Base-by-base conservation (phyloP, 2,329 filamentous ascomycete species). In the Fusarium sp. region DNA sequence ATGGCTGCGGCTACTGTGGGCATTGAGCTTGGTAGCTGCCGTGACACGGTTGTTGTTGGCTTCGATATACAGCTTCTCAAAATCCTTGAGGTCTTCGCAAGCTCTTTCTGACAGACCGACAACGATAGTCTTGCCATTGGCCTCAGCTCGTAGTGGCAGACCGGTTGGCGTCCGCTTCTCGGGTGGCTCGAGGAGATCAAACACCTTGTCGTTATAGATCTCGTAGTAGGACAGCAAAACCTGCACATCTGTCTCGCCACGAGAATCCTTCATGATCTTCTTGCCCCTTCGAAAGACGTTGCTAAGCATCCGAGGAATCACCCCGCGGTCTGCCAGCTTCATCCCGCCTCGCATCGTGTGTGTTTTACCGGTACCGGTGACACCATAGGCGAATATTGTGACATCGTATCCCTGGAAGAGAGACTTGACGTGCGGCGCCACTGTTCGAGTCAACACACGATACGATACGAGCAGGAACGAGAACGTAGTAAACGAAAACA, bases 131-230 rank as follows among this genome's bases (percentile, higher is more conserved):
- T 93, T 96, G 73, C 94, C 94, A 76, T 93, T 92, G 79, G 95
- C 95, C 79, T 98, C 95, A 69, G 94, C 93, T 33, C 95, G 90
- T 31, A 98, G 89, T 5, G 94, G 94, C 33, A 98, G 85, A 1
- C 95, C 95, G 1, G 93, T 89, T 4, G 93, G 86, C 0, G 93
- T 95, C 57, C 96, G 92, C 85, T 95, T 97, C 81, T 98, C 95
- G 0, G 92, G 93, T 1, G 94, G 87, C 81, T 98, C 94, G 75
- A 98, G 94, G 38, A 98, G 86, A 81, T 98, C 95, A 79, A 92
- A 98, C 26, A 98, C 95, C 81, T 96, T 96, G 85, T 98, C 95
- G 82, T 97, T 98, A 84, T 98, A 98, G 75, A 98, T 98, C 82
- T 98, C 95, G 84, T 97, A 98, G 84, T 98, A 98, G 35, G 94